phyloP scores from a whole-genome alignment of 305 asterid genomes.

The Stenogyne calaminthoides region DNA sequence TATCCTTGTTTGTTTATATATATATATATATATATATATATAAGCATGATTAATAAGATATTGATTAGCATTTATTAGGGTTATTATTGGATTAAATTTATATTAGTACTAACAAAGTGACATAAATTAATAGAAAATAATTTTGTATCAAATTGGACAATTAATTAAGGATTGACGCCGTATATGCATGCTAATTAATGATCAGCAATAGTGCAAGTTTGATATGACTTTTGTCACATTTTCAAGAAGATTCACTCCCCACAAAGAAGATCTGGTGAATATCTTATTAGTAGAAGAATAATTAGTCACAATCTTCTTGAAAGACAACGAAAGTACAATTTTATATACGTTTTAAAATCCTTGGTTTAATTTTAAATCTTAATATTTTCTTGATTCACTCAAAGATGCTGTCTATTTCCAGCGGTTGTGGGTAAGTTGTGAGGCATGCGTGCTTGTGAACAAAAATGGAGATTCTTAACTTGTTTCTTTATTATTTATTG shows the following conservation, averaged over 20 bases:
- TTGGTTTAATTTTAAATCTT: neutral
- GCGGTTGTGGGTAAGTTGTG: constrained; percentile 27
- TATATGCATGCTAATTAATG: neutral
- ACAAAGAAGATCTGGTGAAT: constrained; percentile 40
- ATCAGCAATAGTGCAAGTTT: neutral
- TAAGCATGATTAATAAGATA: no score
- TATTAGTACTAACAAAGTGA: no score
- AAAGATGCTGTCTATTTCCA: constrained; percentile 28
- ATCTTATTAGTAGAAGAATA: constrained; percentile 4
- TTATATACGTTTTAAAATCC: constrained; percentile 1
- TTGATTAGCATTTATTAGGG: no score
- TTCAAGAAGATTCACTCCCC: constrained; percentile 26
- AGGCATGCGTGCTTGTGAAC: constrained; percentile 40
- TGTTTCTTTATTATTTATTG: constrained; percentile 1
- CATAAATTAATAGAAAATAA: no score
- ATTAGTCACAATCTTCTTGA: constrained; percentile 20
- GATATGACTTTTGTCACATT: no score
- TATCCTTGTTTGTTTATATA: no score
- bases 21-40: no score
- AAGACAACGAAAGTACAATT: constrained; percentile 18
- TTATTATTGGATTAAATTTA: neutral
- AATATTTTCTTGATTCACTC: constrained; percentile 34
- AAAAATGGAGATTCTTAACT: constrained; percentile 31
- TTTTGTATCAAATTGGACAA: no score
- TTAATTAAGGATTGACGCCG: no score